Evolutionary conservation across 768 basidiomycete species (phyloP).

Genomic region (Trametes coccinea): DNA sequence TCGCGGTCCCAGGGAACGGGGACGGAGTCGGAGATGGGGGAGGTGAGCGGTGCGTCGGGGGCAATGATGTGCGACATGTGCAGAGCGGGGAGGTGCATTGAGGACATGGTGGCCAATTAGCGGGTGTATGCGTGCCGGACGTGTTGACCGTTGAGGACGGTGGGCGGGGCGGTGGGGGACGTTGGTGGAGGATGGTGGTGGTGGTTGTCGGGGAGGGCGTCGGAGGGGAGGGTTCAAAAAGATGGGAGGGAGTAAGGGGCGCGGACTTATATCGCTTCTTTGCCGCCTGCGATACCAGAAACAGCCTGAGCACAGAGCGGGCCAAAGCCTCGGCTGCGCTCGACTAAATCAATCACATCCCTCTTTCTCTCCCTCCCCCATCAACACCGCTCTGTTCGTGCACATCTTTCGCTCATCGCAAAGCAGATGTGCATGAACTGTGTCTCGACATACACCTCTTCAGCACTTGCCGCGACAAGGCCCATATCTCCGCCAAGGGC

Average conservation of each 20-base stretch:
- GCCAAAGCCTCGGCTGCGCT: conserved; percentile 11
- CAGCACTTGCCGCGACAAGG: too few relatives aligned
- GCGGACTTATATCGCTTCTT: conserved; percentile 25
- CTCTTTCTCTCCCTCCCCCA: background rate
- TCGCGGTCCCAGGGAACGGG: conserved; percentile 49
- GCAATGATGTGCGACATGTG: conserved; percentile 60
- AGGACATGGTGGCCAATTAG: conserved; percentile 18
- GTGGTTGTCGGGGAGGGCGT: conserved; percentile 16
- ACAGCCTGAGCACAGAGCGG: background rate
- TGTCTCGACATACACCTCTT: background rate
- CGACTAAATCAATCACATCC: conserved; percentile 1
- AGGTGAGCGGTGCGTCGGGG: conserved; percentile 57
- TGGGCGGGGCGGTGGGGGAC: conserved; percentile 5
- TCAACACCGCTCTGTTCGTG: background rate
- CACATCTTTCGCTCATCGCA: background rate
- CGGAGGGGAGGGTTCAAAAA: conserved; percentile 21
- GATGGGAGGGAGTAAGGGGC: conserved; percentile 10
- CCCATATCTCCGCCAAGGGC: background rate
- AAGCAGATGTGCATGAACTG: background rate
- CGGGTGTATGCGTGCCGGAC: background rate
- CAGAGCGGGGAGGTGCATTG: conserved; percentile 30
- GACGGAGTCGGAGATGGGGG: conserved; percentile 47
- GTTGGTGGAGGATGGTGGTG: background rate
- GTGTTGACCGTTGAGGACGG: background rate
- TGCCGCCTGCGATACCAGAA: conserved; percentile 14